phyloP scores from a whole-genome alignment of 2,329 filamentous ascomycete genomes.

The Fonsecaea erecta region DNA sequence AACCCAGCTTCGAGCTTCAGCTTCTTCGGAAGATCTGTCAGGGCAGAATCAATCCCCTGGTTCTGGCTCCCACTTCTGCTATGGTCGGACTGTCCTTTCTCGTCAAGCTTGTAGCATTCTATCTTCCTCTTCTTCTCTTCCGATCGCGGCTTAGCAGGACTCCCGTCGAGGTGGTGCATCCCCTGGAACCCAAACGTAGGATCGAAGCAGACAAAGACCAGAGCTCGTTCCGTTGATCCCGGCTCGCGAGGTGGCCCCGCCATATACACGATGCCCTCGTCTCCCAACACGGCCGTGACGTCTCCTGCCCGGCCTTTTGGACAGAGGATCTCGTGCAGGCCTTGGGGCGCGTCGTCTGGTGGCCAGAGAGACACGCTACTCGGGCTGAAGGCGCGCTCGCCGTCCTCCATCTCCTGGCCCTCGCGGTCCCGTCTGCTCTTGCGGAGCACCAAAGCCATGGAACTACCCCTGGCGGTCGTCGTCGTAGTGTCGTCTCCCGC shows the following conservation, averaged over 20 bases:
- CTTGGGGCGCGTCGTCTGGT: slow-evolving; percentile 45
- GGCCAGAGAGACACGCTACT: slow-evolving; percentile 51
- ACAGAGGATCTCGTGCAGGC: slow-evolving; percentile 47
- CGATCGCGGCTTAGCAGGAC: slow-evolving; percentile 13
- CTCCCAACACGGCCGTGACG: slow-evolving; percentile 45
- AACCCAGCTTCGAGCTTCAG: no score
- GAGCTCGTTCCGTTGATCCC: slow-evolving; percentile 40
- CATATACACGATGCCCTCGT: slow-evolving; percentile 49
- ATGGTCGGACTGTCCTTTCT: background rate
- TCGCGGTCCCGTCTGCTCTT: slow-evolving; percentile 39
- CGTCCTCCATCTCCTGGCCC: slow-evolving; percentile 40
- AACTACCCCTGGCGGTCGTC: slow-evolving; percentile 30
- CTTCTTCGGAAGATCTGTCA: background rate
- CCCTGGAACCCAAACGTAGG: slow-evolving; percentile 43
- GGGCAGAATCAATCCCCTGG: no score
- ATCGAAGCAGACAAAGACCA: slow-evolving; percentile 49
- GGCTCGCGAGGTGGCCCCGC: slow-evolving; percentile 38
- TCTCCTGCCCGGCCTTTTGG: slow-evolving; percentile 43
- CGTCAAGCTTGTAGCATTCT: background rate
- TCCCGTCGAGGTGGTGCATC: slow-evolving; percentile 33
- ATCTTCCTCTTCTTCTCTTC: slow-evolving; percentile 24
- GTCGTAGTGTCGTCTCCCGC: slow-evolving; percentile 38
- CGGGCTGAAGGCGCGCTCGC: slow-evolving; percentile 48
- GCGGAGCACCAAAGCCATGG: slow-evolving; percentile 39
- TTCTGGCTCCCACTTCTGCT: background rate